A percentile compares a stretch with the other conserved stretches of the same genome.
Conservation (phyloP, 208 protist species). For the Trypanosomatidae sp. region DNA sequence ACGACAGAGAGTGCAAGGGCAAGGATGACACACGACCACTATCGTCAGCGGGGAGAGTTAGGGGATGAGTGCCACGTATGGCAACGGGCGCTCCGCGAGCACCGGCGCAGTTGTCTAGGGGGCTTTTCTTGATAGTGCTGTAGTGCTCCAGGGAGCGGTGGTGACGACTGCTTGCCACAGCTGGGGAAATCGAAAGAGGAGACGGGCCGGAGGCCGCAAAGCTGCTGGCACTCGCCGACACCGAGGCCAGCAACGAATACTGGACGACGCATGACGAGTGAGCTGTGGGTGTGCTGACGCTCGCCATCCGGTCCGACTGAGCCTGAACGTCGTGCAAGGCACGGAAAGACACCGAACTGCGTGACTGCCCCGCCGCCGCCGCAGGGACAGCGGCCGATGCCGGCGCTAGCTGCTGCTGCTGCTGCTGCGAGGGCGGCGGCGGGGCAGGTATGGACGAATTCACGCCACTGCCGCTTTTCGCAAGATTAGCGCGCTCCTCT, state of each 20-base stretch:
- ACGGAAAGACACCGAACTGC: background rate
- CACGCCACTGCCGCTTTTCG: too few species aligned
- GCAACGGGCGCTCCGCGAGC: background rate
- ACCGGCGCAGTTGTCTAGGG: background rate
- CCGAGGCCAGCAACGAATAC: background rate
- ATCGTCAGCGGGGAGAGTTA: background rate
- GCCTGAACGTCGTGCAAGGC: background rate
- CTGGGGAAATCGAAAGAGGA: background rate
- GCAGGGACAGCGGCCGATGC: background rate
- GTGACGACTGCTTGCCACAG: too few species aligned
- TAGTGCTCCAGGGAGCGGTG: background rate
- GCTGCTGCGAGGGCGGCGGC: background rate
- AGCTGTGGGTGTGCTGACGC: background rate
- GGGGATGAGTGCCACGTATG: background rate
- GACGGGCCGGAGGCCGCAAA: background rate
- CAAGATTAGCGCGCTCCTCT: constrained; percentile 22
- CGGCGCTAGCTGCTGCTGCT: background rate
- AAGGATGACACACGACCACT: background rate
- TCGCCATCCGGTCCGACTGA: too few species aligned
- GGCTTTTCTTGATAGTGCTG: background rate
- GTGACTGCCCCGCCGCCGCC: too few species aligned
- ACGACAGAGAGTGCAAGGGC: background rate
- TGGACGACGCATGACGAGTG: background rate
- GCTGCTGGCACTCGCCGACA: background rate
- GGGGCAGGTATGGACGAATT: background rate